Percentiles rank a stretch among this genome's conserved stretches.
These are phyloP conservation scores for Neoascochyta sp. DNA, from an alignment of 2,329 filamentous ascomycete genomes.

Conservation along the genomic window DNA sequence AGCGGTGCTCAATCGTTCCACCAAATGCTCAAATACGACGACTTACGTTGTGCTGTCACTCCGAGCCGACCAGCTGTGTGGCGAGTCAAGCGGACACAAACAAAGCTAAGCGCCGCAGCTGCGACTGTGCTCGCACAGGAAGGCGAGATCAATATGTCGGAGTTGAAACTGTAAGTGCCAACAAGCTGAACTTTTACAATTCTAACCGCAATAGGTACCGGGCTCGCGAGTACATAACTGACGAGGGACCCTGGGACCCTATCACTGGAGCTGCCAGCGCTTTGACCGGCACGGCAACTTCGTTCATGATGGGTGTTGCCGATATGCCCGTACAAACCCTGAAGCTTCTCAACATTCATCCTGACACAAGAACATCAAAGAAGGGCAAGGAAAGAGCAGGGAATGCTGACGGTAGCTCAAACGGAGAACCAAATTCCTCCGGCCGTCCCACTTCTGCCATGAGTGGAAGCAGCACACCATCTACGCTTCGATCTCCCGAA, in stretches of 20 bases:
- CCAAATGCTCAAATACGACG: constrained; percentile 39
- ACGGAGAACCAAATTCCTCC: constrained; percentile 12
- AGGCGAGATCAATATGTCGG: constrained; percentile 34
- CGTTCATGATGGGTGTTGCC: constrained; percentile 76
- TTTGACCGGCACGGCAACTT: constrained; percentile 76
- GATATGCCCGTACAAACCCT: constrained; percentile 61
- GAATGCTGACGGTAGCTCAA: constrained; percentile 8
- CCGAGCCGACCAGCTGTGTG: constrained; percentile 37
- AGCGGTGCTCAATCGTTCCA: constrained; percentile 39
- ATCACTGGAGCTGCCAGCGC: constrained; percentile 61
- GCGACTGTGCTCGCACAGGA: constrained; percentile 39
- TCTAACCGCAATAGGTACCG: constrained; percentile 29
- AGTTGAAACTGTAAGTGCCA: constrained; percentile 37
- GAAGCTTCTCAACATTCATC: constrained; percentile 47
- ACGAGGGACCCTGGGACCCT: constrained; percentile 41
- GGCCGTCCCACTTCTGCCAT: constrained; percentile 14
- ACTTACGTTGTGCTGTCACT: constrained; percentile 34
- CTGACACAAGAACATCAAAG: constrained; percentile 25
- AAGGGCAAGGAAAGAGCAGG: constrained; percentile 26
- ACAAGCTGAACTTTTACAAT: not conserved
- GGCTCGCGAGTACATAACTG: constrained; percentile 39
- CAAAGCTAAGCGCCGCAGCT: constrained; percentile 36
- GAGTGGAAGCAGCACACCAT: constrained; percentile 19
- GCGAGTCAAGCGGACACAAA: constrained; percentile 38
- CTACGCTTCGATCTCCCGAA: constrained; percentile 10